Base-by-base conservation (phyloP, 495 filamentous ascomycete genomes). In the Pyronema omphalodes region DNA sequence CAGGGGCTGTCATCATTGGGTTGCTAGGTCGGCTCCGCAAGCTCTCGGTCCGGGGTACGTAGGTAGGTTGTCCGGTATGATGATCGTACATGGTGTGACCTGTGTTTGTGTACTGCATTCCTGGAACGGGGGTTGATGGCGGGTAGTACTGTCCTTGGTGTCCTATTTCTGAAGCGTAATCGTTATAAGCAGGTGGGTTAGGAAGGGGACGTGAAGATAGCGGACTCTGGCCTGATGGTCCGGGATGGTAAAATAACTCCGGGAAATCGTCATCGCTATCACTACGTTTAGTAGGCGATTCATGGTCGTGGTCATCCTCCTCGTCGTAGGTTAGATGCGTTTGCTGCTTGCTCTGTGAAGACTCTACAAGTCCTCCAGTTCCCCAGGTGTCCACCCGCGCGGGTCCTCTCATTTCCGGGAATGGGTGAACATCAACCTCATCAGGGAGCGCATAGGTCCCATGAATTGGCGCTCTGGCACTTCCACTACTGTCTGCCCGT, bases 171-270 rank as follows among this genome's bases (percentile, higher is more conserved):
- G 54, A 52, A 37, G 54, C 29, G 37, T 29, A 35, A 15, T 57
- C 55, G 39, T 55, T 57, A 17, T 63, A 63, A 44, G 54, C 59
- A 8, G 60, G 61, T 0, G 60, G 61, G 23, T 54, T 63, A 17
- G 61, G 61, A 6, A 63, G 57, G 15, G 61, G 61, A 9, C 61
- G 55, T 7, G 61, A 63, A 48, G 43, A 41, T 39, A 53, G 37
- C 3, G 56, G 60, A 15, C 55, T 17, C 44, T 19, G 44, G 41
- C 23, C 23, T 18, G 36, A 58, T 36, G 61, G 51, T 45, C 70
- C 65, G 6, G 88, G 91, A 63, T 94, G 88, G 66, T 86, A 98
- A 64, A 96, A 98, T 66, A 96, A 78, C 58, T 95, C 93, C 14
- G 80, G 83, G 53, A 83, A 82, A 46, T 81, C 82, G 41, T 83